phyloP scores from a whole-genome alignment of 2,329 filamentous ascomycete species.

The Aureobasidium mangrovei region DNA sequence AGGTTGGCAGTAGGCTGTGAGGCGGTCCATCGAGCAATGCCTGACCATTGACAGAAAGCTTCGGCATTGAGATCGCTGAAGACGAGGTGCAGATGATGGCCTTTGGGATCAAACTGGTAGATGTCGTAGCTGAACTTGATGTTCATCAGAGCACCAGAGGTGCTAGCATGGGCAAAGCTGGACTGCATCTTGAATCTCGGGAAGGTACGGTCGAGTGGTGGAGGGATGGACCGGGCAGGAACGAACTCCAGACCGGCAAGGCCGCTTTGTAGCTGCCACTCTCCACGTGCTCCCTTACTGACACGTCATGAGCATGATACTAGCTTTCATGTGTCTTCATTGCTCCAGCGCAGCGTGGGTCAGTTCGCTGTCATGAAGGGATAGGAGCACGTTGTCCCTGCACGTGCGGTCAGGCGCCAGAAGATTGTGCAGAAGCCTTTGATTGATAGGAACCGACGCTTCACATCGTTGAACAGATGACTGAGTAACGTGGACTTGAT shows the following conservation, averaged over 20 bases:
- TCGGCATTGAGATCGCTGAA: background rate
- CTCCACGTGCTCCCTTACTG: background rate
- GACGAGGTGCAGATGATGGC: background rate
- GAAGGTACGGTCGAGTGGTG: background rate
- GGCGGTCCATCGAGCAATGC: background rate
- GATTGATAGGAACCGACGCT: background rate
- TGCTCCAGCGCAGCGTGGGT: background rate
- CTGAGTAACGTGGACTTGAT: too few relatives aligned
- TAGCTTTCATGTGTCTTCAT: background rate
- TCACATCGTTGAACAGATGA: background rate
- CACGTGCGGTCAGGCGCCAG: background rate
- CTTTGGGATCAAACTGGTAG: background rate
- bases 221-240: background rate
- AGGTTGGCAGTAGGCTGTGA: too few relatives aligned
- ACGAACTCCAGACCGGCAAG: background rate
- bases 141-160: background rate
- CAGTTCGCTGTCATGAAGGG: too few relatives aligned
- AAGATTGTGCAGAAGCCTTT: too few relatives aligned
- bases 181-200: too few relatives aligned
- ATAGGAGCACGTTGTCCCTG: background rate
- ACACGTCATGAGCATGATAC: background rate
- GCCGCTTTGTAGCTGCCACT: background rate
- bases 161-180: too few relatives aligned
- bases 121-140: constrained; percentile 3
- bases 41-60: background rate